These are phyloP conservation scores for Cyclotella cryptica DNA, from an alignment of 108 stramenopile species.

Conservation along the genomic window DNA sequence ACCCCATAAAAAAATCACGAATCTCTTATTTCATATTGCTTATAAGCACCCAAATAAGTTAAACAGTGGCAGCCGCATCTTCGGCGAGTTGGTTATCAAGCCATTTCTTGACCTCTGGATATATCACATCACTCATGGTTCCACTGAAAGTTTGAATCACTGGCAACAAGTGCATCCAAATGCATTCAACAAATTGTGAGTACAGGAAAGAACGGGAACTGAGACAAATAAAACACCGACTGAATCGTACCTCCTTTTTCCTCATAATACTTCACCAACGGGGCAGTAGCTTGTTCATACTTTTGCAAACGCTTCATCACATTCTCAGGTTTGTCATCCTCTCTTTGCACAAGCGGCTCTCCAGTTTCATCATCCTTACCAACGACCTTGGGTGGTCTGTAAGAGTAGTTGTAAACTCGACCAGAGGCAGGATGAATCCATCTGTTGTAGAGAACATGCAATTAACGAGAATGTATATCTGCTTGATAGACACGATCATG, in stretches of 20 bases:
- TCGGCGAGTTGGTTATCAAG: constrained; percentile 61
- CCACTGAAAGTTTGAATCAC: constrained; percentile 88
- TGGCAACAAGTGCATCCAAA: neutral
- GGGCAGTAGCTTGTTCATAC: constrained; percentile 89
- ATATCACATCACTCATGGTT: constrained; percentile 95
- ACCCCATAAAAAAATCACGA: too few species aligned
- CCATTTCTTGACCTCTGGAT: constrained; percentile 86
- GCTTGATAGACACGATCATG: neutral
- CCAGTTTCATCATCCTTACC: constrained; percentile 95
- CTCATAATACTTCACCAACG: constrained; percentile 90
- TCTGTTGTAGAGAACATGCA: constrained; percentile 32
- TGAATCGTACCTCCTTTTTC: constrained; percentile 58
- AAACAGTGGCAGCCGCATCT: constrained; percentile 27
- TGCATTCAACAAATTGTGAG: neutral
- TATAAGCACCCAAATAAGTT: neutral
- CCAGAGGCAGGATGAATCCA: constrained; percentile 97
- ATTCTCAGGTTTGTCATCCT: constrained; percentile 95
- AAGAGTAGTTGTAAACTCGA: constrained; percentile 94
- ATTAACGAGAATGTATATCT: neutral
- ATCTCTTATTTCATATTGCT: too few species aligned
- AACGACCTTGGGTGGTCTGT: constrained; percentile 92
- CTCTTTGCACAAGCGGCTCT: constrained; percentile 93
- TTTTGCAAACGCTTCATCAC: constrained; percentile 84
- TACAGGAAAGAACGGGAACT: neutral
- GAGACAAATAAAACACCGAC: neutral